A percentile compares a stretch with the other conserved stretches of the same genome.
Evolutionary conservation across 352 stramenopile species (phyloP).

Genomic region (Phytopythium chamaehyphon): DNA sequence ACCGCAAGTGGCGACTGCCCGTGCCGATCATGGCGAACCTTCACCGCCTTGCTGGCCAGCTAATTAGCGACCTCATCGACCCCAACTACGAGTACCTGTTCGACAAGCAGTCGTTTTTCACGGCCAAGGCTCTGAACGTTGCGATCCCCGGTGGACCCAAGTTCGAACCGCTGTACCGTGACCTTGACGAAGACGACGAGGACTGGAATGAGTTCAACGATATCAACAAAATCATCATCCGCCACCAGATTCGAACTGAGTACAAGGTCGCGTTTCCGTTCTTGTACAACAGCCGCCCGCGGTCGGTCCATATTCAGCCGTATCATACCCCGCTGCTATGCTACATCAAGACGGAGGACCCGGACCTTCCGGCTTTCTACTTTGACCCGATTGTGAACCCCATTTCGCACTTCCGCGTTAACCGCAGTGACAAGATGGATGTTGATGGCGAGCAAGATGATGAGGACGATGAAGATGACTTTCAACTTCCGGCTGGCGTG

Average conservation of each 20-base stretch:
- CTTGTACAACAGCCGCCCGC: constrained; percentile 98
- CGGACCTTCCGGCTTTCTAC: constrained; percentile 95
- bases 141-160: constrained; percentile 98
- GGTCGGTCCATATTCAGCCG: constrained; percentile 92
- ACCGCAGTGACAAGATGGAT: constrained; percentile 55
- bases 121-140: constrained; percentile 99
- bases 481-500: constrained; percentile 85
- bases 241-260: constrained; percentile 98
- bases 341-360: constrained; percentile 97
- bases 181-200: constrained; percentile 97
- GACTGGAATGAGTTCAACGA: constrained; percentile 99
- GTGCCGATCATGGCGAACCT: constrained; percentile 98
- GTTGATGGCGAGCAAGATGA: constrained; percentile 44
- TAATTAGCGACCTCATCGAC: constrained; percentile 97
- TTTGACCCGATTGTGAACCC: constrained; percentile 98
- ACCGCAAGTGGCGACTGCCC: constrained; percentile 95
- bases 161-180: constrained; percentile 99
- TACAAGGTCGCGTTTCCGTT: constrained; percentile 99
- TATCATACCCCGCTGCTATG: constrained; percentile 97
- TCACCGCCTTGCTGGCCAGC: constrained; percentile 94
- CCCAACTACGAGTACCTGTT: constrained; percentile 94
- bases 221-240: constrained; percentile 99
- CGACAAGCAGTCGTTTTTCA: constrained; percentile 98
- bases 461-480: constrained; percentile 87
- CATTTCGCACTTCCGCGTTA: constrained; percentile 92